Percentiles rank a stretch among this genome's conserved stretches.
Evolutionary conservation across 208 protist genomes (phyloP).

Genomic region (Kentomonas sorsogonicus): DNA sequence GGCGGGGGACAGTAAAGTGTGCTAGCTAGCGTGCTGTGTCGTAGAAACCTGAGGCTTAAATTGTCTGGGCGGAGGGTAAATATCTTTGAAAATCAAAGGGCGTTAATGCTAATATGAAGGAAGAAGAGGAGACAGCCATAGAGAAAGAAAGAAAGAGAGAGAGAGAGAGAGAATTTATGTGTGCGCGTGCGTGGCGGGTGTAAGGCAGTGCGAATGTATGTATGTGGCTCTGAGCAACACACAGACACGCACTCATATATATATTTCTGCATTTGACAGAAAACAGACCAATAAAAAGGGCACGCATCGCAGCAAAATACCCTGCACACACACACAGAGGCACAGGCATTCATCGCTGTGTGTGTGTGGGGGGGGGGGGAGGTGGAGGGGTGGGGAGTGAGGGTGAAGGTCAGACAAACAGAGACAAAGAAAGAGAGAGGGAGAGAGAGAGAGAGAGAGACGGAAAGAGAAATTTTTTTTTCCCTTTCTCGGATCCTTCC

Average conservation of each 20-base stretch:
- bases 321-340: neutral
- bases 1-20: too few species aligned
- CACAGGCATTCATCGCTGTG: neutral
- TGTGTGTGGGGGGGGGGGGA: neutral
- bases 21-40: too few species aligned
- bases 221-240: too few species aligned
- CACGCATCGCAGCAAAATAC: neutral
- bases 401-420: neutral
- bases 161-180: constrained; percentile 8
- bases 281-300: constrained; percentile 8
- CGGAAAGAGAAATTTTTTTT: constrained; percentile 6
- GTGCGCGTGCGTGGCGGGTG: too few species aligned
- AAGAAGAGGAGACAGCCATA: constrained; percentile 14
- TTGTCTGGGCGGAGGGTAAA: too few species aligned
- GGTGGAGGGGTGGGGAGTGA: neutral
- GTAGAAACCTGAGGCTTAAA: too few species aligned
- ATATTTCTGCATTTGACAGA: constrained; percentile 3
- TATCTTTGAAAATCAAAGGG: too few species aligned
- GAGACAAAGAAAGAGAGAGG: neutral
- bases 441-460: neutral
- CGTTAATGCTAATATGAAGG: neutral
- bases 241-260: neutral
- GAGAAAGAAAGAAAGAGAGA: constrained; percentile 7
- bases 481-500: too few species aligned
- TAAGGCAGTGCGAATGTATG: too few species aligned